Evolutionary conservation across 441 rosid genomes (phyloP).

Genomic region (Raphanus hybrid): DNA sequence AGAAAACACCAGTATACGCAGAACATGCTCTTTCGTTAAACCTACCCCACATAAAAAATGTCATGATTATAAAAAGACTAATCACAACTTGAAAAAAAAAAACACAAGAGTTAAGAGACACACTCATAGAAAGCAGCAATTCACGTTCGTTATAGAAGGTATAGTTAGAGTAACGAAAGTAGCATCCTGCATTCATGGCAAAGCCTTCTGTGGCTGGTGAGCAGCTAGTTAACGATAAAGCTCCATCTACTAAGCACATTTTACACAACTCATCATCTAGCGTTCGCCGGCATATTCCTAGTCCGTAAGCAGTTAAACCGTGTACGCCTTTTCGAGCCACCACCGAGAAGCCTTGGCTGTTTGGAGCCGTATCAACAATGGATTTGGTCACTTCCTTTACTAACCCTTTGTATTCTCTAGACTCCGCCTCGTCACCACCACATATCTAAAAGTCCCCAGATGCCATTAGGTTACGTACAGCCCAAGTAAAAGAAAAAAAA

Average conservation of each 20-base stretch:
- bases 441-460: constrained; percentile 47
- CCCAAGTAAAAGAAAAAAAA: neutral
- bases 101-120: neutral
- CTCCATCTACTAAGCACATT: constrained; percentile 50
- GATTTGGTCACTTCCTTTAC: constrained; percentile 40
- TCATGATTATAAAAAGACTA: neutral
- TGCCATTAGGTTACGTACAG: neutral
- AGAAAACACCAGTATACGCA: constrained; percentile 25
- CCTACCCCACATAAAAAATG: constrained; percentile 8
- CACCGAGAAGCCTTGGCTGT: constrained; percentile 45
- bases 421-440: constrained; percentile 20
- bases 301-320: constrained; percentile 39
- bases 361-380: constrained; percentile 43
- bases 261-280: constrained; percentile 46
- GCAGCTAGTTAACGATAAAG: constrained; percentile 43
- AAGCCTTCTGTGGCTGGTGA: constrained; percentile 55
- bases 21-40: constrained; percentile 18
- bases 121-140: constrained; percentile 33
- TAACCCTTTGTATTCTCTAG: constrained; percentile 29
- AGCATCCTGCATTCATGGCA: constrained; percentile 59
- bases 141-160: constrained; percentile 42
- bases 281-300: constrained; percentile 58
- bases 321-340: constrained; percentile 7
- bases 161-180: constrained; percentile 55
- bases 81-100: neutral